Base-by-base conservation (phyloP, 345 rosid genomes). In the Kernera saxatilis region DNA sequence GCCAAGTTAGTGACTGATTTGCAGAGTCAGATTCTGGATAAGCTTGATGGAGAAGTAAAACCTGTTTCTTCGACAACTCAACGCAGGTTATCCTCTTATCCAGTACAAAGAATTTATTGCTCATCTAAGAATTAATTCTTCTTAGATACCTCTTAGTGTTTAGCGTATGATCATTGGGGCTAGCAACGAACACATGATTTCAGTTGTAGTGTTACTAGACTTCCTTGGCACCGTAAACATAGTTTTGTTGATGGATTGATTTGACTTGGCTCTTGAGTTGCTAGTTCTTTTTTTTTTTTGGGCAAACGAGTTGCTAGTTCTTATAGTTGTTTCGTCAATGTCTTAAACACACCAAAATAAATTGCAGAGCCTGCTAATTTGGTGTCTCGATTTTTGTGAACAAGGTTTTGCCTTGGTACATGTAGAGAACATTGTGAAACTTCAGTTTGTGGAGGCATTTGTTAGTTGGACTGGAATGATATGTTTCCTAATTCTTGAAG, bases 1-100 rank as follows among this genome's bases (percentile, higher is more conserved):
- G 85, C 73, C 4, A 80, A 82, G 77, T 72, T 94, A 61, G 89
- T 91, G 64, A 66, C 41, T 76, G 77, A 36, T 75, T 23, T 94
- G 41, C 74, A 88, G 68, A 71, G 33, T 6, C 74, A 84, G 46
- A 73, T 91, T 22, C 35, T 86, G 26, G 75, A 82, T 15, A 84
- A 86, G 78, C 75, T 89, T 32, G 61, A 73, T 45, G 76, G 59
- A 60, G 58, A 81, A 44, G 46, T 69, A 0, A 74, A 71, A 59
- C 54, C 76, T 3, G 66, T 64, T 67, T 65, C 87, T 2, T 80
- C 87, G 0, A 55, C 56, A 59, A 12, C 30, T 36, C 67, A 17
- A 32, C 8, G 77, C 37, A 81, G 87, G 93, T 89, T 71, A 70
- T 10, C 2, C 12, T 26, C 5, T 37, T 44, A 19, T 23, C 21